A percentile compares a stretch with the other conserved stretches of the same genome.
Evolutionary conservation across 208 protist genomes (phyloP).

Genomic region (Crithidia acanthocephali): DNA sequence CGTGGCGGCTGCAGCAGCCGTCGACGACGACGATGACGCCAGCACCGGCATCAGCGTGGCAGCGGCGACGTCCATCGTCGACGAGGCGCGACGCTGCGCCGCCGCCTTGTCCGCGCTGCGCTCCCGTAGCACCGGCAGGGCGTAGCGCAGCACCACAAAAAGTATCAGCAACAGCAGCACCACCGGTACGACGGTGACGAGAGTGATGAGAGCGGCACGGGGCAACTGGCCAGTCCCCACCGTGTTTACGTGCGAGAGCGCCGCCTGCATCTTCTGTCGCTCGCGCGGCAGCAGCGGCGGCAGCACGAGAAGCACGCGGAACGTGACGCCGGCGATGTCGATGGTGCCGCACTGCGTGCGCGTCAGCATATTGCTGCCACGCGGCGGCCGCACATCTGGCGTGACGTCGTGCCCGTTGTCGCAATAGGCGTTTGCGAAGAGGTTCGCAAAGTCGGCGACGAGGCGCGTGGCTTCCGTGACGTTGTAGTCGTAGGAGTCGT

Average conservation of each 20-base stretch:
- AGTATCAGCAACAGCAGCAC: conserved; percentile 2
- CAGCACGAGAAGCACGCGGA: conserved; percentile 9
- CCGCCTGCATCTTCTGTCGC: conserved; percentile 1
- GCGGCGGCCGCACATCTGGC: background rate
- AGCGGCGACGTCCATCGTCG: conserved; percentile 8
- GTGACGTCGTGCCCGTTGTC: background rate
- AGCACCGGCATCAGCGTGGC: background rate
- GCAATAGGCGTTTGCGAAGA: conserved; percentile 3
- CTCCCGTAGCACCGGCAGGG: background rate
- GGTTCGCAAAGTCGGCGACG: conserved; percentile 19
- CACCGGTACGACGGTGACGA: conserved; percentile 1
- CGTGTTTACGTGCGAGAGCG: background rate
- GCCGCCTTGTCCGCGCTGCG: background rate
- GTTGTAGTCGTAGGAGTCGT: conserved; percentile 36
- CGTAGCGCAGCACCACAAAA: conserved; percentile 3
- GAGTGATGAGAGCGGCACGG: background rate
- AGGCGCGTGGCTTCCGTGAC: conserved; percentile 11
- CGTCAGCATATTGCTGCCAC: background rate
- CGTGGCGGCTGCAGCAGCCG: background rate
- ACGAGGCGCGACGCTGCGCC: background rate
- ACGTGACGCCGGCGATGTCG: conserved; percentile 2
- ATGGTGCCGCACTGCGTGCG: background rate
- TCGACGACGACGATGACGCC: background rate
- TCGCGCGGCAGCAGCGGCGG: conserved; percentile 19
- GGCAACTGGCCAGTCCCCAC: background rate